Conservation (phyloP, 2,329 filamentous ascomycete species). For the Pleurostoma richardsiae region DNA sequence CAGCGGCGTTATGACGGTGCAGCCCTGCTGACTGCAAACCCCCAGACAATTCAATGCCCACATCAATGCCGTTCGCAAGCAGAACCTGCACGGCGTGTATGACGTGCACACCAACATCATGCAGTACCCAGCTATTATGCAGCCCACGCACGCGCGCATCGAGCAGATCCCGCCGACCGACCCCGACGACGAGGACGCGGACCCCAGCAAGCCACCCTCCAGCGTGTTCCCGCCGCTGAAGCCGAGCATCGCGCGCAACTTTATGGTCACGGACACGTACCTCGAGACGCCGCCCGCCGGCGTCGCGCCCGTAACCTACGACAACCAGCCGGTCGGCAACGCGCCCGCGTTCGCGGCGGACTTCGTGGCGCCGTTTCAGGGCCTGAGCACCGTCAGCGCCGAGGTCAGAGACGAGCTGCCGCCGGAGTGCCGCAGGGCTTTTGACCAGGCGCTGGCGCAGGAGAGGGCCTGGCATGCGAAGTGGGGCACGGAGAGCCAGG, state of each 20-base stretch:
- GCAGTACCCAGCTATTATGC: conserved; percentile 82
- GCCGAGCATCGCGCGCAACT: conserved; percentile 47
- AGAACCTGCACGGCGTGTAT: conserved; percentile 74
- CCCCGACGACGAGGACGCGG: conserved; percentile 19
- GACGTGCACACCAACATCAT: conserved; percentile 91
- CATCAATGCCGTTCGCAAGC: conserved; percentile 62
- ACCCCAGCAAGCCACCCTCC: conserved; percentile 10
- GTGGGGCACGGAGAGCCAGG: conserved; percentile 66
- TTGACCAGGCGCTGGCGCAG: conserved; percentile 59
- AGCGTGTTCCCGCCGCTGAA: conserved; percentile 42
- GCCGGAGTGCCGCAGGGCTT: conserved; percentile 65
- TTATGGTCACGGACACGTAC: conserved; percentile 49
- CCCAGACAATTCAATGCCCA: conserved; percentile 76
- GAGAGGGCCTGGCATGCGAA: conserved; percentile 68
- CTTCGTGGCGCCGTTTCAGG: conserved; percentile 49
- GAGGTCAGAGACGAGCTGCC: conserved; percentile 64
- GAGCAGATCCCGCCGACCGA: conserved; percentile 58
- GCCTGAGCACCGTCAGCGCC: conserved; percentile 58
- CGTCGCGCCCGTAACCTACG: conserved; percentile 38
- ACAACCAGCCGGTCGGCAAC: conserved; percentile 32
- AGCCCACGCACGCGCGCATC: conserved; percentile 82
- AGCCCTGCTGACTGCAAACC: conserved; percentile 6
- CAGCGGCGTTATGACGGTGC: background rate
- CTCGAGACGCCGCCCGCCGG: conserved; percentile 46
- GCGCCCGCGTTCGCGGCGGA: conserved; percentile 26